Percentiles rank a stretch among this genome's conserved stretches.
These are phyloP conservation scores for Cornus controversa DNA, from an alignment of 148 eudicot genomes.

Conservation along the genomic window DNA sequence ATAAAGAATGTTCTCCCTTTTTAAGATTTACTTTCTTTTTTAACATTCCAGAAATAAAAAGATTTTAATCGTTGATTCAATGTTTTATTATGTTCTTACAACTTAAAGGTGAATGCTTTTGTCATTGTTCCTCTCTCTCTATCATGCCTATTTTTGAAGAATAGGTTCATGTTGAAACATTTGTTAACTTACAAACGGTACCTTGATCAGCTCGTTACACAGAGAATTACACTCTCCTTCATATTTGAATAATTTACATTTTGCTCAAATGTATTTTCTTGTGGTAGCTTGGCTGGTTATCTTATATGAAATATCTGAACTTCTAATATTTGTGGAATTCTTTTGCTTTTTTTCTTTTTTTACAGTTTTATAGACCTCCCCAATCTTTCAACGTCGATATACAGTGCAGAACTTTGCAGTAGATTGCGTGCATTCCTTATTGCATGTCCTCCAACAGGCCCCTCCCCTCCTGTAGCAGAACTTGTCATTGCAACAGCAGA, in stretches of 20 bases:
- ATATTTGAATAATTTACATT: neutral
- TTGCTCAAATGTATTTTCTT: neutral
- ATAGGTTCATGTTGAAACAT: neutral
- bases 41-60: no score
- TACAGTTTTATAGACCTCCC: constrained; percentile 91
- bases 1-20: no score
- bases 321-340: neutral
- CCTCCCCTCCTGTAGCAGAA: constrained; percentile 78
- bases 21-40: no score
- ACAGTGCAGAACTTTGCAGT: constrained; percentile 73
- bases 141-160: neutral
- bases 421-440: constrained; percentile 78
- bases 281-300: neutral
- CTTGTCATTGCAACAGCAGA: constrained; percentile 89
- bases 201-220: neutral
- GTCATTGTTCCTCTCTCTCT: neutral
- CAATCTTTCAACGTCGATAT: constrained; percentile 83
- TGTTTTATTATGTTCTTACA: neutral
- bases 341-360: constrained; percentile 15
- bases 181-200: neutral
- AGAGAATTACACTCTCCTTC: neutral
- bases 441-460: constrained; percentile 85
- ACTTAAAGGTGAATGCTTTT: neutral
- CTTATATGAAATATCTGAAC: neutral
- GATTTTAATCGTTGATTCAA: neutral